Evolutionary conservation across 73 alveolate species (phyloP).

Genomic region (Paramecium primaurelia): DNA sequence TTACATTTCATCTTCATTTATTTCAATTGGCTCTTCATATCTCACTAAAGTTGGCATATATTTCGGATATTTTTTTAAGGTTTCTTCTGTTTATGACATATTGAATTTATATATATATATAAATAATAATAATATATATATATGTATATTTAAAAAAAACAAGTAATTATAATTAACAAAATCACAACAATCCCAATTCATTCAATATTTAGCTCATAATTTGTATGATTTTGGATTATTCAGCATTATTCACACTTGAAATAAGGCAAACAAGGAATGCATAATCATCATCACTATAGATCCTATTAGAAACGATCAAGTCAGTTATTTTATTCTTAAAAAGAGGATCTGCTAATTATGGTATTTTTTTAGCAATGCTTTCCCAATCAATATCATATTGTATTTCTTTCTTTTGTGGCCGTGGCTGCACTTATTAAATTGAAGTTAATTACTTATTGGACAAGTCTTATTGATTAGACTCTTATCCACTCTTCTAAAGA

Average conservation of each 20-base stretch:
- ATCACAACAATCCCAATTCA: conserved; percentile 33
- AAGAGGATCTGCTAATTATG: neutral
- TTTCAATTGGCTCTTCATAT: conserved; percentile 23
- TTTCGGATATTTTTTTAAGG: neutral
- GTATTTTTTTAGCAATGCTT: neutral
- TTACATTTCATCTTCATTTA: neutral
- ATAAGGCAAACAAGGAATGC: conserved; percentile 30
- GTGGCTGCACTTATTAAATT: conserved; percentile 24
- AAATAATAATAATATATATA: neutral
- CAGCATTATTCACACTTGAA: conserved; percentile 30
- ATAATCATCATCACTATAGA: conserved; percentile 29
- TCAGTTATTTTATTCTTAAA: neutral
- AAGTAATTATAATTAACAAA: neutral
- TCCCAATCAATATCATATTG: conserved; percentile 26
- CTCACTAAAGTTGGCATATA: conserved; percentile 23
- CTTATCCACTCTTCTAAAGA: conserved; percentile 38
- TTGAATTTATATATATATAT: neutral
- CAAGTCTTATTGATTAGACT: conserved; percentile 42
- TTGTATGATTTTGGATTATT: neutral
- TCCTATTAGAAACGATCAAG: neutral
- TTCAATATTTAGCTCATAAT: neutral
- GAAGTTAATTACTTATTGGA: conserved; percentile 27
- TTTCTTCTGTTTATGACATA: neutral
- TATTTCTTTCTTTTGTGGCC: neutral
- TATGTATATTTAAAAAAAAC: neutral